A percentile compares a stretch with the other conserved stretches of the same genome.
Conservation (phyloP, 164 flowering plant species). For the Tetrastigma voinierianum region DNA sequence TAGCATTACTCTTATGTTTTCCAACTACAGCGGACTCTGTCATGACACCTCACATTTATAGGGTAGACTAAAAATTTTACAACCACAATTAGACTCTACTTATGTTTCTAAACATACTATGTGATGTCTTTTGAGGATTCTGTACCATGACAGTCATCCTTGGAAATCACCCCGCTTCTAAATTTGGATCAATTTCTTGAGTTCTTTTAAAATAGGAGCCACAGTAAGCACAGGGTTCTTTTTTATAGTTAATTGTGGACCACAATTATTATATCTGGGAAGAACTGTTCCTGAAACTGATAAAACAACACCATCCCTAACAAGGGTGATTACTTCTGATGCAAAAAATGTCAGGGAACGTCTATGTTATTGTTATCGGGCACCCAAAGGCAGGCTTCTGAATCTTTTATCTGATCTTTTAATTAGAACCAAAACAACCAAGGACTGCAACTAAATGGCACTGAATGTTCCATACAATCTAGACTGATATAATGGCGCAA, state of each 20-base stretch:
- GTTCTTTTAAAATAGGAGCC: not conserved
- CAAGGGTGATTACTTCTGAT: not conserved
- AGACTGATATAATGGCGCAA: too few relatives aligned
- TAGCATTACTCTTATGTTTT: too few relatives aligned
- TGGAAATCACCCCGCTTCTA: not conserved
- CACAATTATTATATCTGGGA: not conserved
- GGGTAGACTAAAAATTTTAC: not conserved
- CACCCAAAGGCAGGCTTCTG: too few relatives aligned
- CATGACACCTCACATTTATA: not conserved
- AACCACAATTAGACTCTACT: not conserved
- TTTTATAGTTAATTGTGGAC: too few relatives aligned
- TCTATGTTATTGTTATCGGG: too few relatives aligned
- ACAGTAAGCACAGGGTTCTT: not conserved
- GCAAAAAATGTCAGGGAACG: too few relatives aligned
- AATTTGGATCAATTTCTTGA: not conserved
- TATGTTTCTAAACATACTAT: not conserved
- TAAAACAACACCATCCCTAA: not conserved
- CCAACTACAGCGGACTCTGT: too few relatives aligned
- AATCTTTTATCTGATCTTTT: too few relatives aligned
- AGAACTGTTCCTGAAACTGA: not conserved
- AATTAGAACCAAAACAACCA: too few relatives aligned
- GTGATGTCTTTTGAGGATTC: conserved; percentile 1
- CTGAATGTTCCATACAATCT: too few relatives aligned
- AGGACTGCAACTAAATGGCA: too few relatives aligned
- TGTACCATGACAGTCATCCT: too few relatives aligned